phyloP scores from a whole-genome alignment of 2,329 filamentous ascomycete genomes.

The Fusarium sp. region DNA sequence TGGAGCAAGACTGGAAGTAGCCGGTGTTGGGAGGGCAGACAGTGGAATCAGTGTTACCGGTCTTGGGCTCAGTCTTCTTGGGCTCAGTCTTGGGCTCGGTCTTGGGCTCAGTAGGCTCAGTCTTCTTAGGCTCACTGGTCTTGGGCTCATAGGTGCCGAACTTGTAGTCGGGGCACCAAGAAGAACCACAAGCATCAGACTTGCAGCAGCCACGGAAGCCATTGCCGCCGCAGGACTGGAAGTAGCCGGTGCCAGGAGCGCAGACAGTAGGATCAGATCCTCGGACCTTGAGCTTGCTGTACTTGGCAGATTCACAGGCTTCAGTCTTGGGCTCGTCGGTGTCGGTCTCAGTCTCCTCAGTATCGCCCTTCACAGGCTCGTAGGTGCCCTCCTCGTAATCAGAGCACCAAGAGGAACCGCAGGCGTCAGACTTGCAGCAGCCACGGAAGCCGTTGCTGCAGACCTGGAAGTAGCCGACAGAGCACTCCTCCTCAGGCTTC shows the following conservation, averaged over 20 bases:
- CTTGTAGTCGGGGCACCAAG: constrained; percentile 9
- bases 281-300: not conserved
- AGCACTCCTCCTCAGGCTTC: not conserved
- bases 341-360: no score
- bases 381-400: constrained; percentile 10
- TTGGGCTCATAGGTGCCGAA: not conserved
- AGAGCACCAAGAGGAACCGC: constrained; percentile 1
- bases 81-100: no score
- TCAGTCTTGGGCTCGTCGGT: no score
- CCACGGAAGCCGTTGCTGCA: constrained; percentile 11
- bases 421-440: constrained; percentile 6
- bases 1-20: constrained; percentile 24
- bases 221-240: constrained; percentile 21
- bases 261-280: not conserved
- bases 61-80: not conserved
- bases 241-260: constrained; percentile 13
- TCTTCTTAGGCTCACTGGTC: no score
- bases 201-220: constrained; percentile 32
- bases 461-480: constrained; percentile 4
- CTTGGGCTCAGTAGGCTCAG: no score
- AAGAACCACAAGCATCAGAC: constrained; percentile 10
- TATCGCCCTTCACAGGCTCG: not conserved
- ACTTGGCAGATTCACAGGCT: not conserved
- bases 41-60: constrained; percentile 4
- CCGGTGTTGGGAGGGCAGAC: constrained; percentile 17